phyloP scores from a whole-genome alignment of 2,329 filamentous ascomycete genomes.

The Pseudogymnoascus sp. region DNA sequence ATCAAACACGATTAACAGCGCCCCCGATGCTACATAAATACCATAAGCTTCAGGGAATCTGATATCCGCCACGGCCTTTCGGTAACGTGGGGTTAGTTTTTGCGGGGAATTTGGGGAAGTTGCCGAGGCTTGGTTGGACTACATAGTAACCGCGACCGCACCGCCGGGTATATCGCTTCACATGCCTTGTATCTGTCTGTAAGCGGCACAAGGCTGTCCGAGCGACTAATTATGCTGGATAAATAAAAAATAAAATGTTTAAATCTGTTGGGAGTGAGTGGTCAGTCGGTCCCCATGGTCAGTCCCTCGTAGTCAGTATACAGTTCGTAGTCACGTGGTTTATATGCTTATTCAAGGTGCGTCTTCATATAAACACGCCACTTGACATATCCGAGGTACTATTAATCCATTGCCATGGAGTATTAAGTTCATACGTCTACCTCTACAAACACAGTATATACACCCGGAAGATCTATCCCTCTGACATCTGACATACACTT shows the following conservation, averaged over 20 bases:
- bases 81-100: background rate
- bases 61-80: background rate
- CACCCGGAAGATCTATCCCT: background rate
- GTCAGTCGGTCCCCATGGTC: background rate
- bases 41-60: background rate
- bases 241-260: background rate
- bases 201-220: background rate
- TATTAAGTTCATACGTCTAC: slow-evolving; percentile 1
- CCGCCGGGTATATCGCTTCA: slow-evolving; percentile 2
- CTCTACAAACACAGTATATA: slow-evolving; percentile 5
- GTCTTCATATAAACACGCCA: background rate
- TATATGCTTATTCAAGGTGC: background rate
- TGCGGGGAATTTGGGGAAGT: slow-evolving; percentile 1
- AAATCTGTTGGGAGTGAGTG: background rate
- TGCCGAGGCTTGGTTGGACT: slow-evolving; percentile 1
- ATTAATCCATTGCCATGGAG: slow-evolving; percentile 4
- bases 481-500: background rate
- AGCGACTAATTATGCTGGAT: background rate
- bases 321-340: background rate
- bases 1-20: background rate
- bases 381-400: background rate
- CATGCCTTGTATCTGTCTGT: background rate
- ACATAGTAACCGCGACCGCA: background rate
- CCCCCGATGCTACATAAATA: background rate
- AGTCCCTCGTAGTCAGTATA: background rate